A percentile compares a stretch with the other conserved stretches of the same genome.
Conservation (phyloP, 306 rosid species). For the Vigna mungo region DNA sequence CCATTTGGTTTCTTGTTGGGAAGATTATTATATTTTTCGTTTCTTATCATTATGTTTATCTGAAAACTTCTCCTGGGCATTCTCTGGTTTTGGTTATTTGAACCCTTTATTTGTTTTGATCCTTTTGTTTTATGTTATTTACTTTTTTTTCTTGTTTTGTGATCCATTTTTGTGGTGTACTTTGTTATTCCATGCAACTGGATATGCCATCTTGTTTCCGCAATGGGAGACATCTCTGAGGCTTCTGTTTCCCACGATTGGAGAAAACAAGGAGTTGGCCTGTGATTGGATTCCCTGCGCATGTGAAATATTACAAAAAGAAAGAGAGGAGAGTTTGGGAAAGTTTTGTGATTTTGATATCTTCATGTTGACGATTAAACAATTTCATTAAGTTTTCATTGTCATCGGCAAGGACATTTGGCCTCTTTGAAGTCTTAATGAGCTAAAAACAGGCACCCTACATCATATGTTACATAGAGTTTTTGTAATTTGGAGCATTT, state of each 20-base stretch:
- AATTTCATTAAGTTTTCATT: background rate
- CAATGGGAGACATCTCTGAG: background rate
- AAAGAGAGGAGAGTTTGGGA: background rate
- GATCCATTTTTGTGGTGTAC: background rate
- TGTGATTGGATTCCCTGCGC: background rate
- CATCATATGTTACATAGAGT: background rate
- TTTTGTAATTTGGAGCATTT: conserved; percentile 24
- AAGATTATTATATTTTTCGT: background rate
- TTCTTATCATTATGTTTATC: background rate
- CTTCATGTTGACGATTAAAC: background rate
- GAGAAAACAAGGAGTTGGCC: background rate
- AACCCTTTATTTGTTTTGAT: conserved; percentile 5
- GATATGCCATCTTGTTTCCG: background rate
- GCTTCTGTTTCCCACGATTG: background rate
- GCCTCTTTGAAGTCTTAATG: background rate
- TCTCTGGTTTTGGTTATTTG: background rate
- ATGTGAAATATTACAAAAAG: background rate
- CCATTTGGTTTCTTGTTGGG: background rate
- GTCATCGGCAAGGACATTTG: background rate
- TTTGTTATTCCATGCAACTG: background rate
- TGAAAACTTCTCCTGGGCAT: background rate
- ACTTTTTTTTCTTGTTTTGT: background rate
- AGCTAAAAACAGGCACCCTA: background rate
- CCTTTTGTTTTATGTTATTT: background rate
- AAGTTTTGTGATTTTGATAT: background rate